Base-by-base conservation (phyloP, 139 green algal species). In the Zygnema circumcarinatum region DNA sequence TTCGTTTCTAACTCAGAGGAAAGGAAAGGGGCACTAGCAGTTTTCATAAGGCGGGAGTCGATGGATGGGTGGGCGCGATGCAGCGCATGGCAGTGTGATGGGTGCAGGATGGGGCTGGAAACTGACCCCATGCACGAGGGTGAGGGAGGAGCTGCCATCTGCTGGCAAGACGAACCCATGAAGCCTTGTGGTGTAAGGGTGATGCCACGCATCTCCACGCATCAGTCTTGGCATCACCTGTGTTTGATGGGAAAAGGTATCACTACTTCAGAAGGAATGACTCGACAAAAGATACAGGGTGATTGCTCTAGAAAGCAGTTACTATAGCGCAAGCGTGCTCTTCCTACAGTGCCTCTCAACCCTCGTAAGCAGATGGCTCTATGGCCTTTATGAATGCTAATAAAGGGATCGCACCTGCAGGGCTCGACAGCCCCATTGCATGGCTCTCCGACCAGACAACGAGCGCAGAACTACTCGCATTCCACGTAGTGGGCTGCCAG, bases 101-200 rank as follows among this genome's bases (percentile, higher is more conserved):
- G 29, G 29, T n/a, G n/a, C n/a, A n/a, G n/a, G n/a, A n/a, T n/a
- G n/a, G n/a, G n/a, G n/a, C n/a, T n/a, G n/a, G n/a, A 16, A 7
- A 41, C 75, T 83, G 2, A 83, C 75, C 3, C 79, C 79, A 86
- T 86, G 79, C 36, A 86, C 36, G 79, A 86, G 82, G 2, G 74
- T 87, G 7, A 87, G 73, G 2, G 36, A 36, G 53, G 32, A 7
- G 62, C 78, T 86, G 22, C 2, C 29, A 11, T n/a, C 73, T 76
- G 32, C 7, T 3, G 82, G 41, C 22, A 39, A 53, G 3, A 88
- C 82, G 73, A 69, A 87, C 7, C 82, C 82, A 52, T 88, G 82
- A 16, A 88, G n/a, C 67, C 2, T 38, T 35, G 73, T 53, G 2
- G 72, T 87, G 73, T 85, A 87, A 11, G 82, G 82, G 72, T 88